phyloP scores from a whole-genome alignment of 805 yeast genomes.

The Schwanniomyces yamadae region DNA sequence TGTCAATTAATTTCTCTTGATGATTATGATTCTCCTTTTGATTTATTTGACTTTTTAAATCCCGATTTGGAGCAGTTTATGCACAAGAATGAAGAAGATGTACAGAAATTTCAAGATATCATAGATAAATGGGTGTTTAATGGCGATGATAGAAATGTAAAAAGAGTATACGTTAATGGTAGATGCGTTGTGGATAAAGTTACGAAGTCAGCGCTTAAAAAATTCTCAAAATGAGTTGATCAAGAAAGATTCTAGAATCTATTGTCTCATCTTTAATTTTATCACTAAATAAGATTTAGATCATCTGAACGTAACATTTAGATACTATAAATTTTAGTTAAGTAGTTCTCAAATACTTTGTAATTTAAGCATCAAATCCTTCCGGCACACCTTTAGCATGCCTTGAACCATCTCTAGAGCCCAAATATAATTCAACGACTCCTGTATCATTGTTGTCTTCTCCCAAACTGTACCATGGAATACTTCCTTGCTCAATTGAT shows the following conservation, averaged over 20 bases:
- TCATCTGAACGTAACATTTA: no score
- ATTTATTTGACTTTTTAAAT: constrained; percentile 64
- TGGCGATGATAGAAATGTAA: constrained; percentile 84
- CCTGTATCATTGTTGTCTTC: constrained; percentile 57
- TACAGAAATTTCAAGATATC: constrained; percentile 46
- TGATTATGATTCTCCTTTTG: constrained; percentile 54
- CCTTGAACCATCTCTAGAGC: constrained; percentile 50
- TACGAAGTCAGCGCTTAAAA: neutral
- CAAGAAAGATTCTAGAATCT: no score
- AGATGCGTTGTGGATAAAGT: constrained; percentile 13
- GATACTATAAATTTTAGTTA: no score
- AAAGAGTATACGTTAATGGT: constrained; percentile 78
- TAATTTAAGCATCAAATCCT: constrained; percentile 55
- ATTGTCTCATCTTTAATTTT: no score
- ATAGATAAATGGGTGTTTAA: constrained; percentile 81
- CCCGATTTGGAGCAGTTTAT: constrained; percentile 21
- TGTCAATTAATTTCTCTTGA: constrained; percentile 65
- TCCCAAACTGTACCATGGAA: constrained; percentile 51
- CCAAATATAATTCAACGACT: constrained; percentile 41
- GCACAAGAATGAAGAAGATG: constrained; percentile 3
- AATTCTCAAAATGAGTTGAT: no score
- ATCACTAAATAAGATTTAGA: no score
- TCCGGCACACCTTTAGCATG: constrained; percentile 89
- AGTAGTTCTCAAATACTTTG: no score
- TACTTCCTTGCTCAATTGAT: constrained; percentile 44